phyloP scores from a whole-genome alignment of 2,329 filamentous ascomycete genomes.

The Claviceps citrina region DNA sequence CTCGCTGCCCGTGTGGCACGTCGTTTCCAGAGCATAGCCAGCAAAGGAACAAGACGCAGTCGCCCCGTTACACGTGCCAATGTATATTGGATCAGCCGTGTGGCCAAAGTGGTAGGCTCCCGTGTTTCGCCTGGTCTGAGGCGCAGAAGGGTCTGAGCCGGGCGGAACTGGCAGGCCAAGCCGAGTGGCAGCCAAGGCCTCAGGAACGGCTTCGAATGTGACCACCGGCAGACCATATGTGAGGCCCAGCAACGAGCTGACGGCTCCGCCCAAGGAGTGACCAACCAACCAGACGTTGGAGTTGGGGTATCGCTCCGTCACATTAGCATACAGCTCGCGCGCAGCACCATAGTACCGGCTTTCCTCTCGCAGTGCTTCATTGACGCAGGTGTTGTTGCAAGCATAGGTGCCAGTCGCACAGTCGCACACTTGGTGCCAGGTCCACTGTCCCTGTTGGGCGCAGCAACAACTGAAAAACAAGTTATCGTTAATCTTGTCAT shows the following conservation, averaged over 20 bases:
- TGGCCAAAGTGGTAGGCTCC: constrained; percentile 86
- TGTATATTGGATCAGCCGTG: constrained; percentile 87
- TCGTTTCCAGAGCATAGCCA: constrained; percentile 83
- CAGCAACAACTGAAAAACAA: constrained; percentile 97
- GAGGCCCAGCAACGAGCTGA: constrained; percentile 74
- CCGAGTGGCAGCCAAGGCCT: constrained; percentile 71
- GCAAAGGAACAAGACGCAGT: constrained; percentile 80
- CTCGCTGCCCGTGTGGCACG: constrained; percentile 78
- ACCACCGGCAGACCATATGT: constrained; percentile 86
- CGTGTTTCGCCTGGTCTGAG: constrained; percentile 57
- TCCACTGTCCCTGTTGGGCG: constrained; percentile 76
- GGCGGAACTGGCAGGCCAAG: constrained; percentile 78
- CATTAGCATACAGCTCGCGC: constrained; percentile 80
- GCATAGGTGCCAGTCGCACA: constrained; percentile 77
- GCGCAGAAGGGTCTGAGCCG: constrained; percentile 52
- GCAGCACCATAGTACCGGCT: constrained; percentile 85
- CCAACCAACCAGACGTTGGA: constrained; percentile 80
- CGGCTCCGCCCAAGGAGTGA: constrained; percentile 81
- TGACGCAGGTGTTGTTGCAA: constrained; percentile 85
- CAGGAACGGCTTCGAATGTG: constrained; percentile 84
- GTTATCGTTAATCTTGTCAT: constrained; percentile 96
- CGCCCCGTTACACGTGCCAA: constrained; percentile 83
- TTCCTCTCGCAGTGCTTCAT: constrained; percentile 58
- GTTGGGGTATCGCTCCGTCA: constrained; percentile 73
- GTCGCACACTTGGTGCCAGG: constrained; percentile 86